phyloP scores from a whole-genome alignment of 352 stramenopile species.

The Hyaloperonospora arabidopsidis region DNA sequence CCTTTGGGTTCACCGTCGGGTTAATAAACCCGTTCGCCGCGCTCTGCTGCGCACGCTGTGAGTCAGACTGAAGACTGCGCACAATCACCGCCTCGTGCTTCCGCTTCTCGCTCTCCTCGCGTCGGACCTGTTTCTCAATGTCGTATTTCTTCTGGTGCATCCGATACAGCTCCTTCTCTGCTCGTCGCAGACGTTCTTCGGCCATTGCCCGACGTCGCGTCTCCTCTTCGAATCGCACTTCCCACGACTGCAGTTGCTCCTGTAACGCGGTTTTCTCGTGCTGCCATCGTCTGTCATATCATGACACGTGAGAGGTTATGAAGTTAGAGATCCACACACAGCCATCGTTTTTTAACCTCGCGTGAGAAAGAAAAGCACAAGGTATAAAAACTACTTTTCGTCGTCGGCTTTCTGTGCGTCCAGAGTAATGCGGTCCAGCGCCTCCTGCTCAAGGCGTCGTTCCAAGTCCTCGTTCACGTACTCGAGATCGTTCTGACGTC shows the following conservation, averaged over 20 bases:
- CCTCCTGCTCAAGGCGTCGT: conserved; percentile 71
- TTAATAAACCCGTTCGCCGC: conserved; percentile 38
- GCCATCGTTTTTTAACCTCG: no score
- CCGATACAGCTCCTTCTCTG: conserved; percentile 83
- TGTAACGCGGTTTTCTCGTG: conserved; percentile 53
- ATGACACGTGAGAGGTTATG: conserved; percentile 1
- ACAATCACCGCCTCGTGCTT: conserved; percentile 81
- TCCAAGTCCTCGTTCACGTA: conserved; percentile 85
- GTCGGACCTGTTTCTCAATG: conserved; percentile 75
- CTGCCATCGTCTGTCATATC: conserved; percentile 48
- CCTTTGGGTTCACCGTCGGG: conserved; percentile 74
- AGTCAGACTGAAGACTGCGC: conserved; percentile 71
- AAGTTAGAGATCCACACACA: no score
- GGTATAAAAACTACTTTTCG: conserved; percentile 45
- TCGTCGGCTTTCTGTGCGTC: conserved; percentile 77
- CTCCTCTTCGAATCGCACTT: conserved; percentile 74
- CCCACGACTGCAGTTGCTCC: conserved; percentile 57
- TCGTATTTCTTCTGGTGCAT: conserved; percentile 89
- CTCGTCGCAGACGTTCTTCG: conserved; percentile 70
- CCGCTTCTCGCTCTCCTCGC: conserved; percentile 80
- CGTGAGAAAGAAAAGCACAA: neutral
- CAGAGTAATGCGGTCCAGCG: conserved; percentile 73
- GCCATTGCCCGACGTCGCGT: conserved; percentile 53
- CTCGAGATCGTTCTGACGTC: conserved; percentile 79
- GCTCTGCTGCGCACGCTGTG: conserved; percentile 36